Base-by-base conservation (phyloP, 441 rosid genomes). In the Pelargonium exstipulatum region DNA sequence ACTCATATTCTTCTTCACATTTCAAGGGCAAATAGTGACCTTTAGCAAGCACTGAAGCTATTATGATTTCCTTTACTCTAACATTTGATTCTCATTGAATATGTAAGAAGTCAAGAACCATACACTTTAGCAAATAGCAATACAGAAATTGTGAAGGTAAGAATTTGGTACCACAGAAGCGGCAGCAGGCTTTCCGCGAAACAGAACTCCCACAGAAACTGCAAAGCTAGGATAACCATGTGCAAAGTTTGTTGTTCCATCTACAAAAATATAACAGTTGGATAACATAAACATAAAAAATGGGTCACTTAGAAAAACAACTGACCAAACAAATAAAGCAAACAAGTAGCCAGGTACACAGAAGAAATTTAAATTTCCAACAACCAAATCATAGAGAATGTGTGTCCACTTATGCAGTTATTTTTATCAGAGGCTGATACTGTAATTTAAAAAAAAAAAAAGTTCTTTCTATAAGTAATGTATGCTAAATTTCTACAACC, bases 181-280 rank as follows among this genome's bases (percentile, higher is more conserved):
- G 69, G 96, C 96, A 12, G 85, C 90, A 48, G 97, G 97, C 4
- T 74, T 88, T 71, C 98, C 96, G 9, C 73, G 89, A 80, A 82
- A 89, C 51, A 94, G 81, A 80, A 91, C 92, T 76, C 87, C 98
- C n/a, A 94, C 88, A 64, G 97, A 91, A 65, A 94, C 95, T 26
- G 98, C 97, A 83, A 91, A 94, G 86, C 97, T 88, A 26, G 97
- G 98, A 83, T 94, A 94, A 68, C 96, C 87, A 70, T 94, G 98
- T 4, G 98, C 92, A 71, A 94, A 94, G 82, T 91, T 91, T 66
- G 97, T 94, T 64, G 98, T 94, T 78, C 98, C 98, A 83, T 94
- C 98, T 94, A 71, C 69, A 67, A 7, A 69, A 71, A 69, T 22
- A 68, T 62, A 32, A 69, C 68, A 2, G 49, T 9, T 32, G 16